phyloP scores from a whole-genome alignment of 495 filamentous ascomycete species.

The Annulohypoxylon maeteangense region DNA sequence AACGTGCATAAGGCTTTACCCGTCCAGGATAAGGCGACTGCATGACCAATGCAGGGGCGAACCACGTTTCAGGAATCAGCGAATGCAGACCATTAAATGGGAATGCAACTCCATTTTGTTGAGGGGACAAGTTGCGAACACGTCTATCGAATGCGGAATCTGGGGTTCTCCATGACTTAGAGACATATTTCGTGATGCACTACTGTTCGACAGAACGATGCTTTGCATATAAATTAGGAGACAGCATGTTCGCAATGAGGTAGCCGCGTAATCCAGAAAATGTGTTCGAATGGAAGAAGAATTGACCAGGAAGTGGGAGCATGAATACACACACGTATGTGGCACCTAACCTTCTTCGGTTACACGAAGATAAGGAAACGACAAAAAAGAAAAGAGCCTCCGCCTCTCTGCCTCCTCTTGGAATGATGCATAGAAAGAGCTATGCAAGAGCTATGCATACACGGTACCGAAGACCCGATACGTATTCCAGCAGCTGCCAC shows the following conservation, averaged over 20 bases:
- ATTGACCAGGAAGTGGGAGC: neutral
- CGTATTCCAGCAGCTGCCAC: neutral
- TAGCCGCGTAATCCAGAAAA: neutral
- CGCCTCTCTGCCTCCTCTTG: conserved; percentile 9
- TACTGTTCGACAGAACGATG: neutral
- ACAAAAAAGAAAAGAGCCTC: conserved; percentile 4
- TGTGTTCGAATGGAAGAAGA: neutral
- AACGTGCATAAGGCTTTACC: conserved; percentile 30
- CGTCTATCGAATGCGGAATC: conserved; percentile 18
- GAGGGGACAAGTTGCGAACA: conserved; percentile 14
- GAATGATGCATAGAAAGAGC: conserved; percentile 7
- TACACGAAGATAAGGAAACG: conserved; percentile 4
- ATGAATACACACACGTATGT: neutral
- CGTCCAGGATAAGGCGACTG: conserved; percentile 34
- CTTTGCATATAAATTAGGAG: neutral
- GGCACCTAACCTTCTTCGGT: conserved; percentile 8
- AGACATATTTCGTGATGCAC: conserved; percentile 1
- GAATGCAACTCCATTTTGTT: conserved; percentile 12
- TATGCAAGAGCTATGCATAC: neutral
- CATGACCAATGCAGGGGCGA: conserved; percentile 38
- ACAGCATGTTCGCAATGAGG: neutral
- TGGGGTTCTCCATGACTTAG: conserved; percentile 22
- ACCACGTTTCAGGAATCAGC: conserved; percentile 37
- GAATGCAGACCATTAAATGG: conserved; percentile 25
- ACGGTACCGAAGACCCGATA: conserved; percentile 4